These are phyloP conservation scores for Penicillium griseofulvum DNA, from an alignment of 2,329 filamentous ascomycete species.

Conservation along the genomic window DNA sequence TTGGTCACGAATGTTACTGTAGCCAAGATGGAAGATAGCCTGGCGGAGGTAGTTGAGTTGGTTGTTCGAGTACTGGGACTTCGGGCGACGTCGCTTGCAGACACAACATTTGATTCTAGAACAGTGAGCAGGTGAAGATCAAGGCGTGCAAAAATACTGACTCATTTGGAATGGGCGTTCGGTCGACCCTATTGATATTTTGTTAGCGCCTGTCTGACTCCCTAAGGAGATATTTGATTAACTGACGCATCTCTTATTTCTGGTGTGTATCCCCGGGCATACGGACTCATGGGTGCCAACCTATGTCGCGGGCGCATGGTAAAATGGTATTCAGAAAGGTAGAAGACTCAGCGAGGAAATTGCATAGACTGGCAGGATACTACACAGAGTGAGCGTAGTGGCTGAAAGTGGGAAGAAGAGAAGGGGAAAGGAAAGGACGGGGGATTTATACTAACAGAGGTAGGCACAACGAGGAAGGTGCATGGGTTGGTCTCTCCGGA, in stretches of 20 bases:
- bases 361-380: neutral
- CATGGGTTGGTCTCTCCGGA: neutral
- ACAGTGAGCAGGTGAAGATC: neutral
- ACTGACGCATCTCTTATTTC: constrained; percentile 1
- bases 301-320: neutral
- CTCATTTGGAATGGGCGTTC: neutral
- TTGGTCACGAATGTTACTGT: neutral
- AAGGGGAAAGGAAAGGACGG: too few species aligned
- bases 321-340: neutral
- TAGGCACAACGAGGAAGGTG: neutral
- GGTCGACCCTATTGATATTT: neutral
- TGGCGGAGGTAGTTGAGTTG: constrained; percentile 5
- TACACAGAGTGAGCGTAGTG: neutral
- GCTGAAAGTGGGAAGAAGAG: too few species aligned
- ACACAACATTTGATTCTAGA: constrained; percentile 7
- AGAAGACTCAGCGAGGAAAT: neutral
- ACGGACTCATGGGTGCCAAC: neutral
- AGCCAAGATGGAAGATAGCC: neutral
- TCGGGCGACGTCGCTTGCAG: constrained; percentile 1
- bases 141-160: neutral
- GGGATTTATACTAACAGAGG: neutral
- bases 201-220: neutral
- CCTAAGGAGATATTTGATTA: neutral
- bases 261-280: neutral
- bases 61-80: neutral